Conservation (phyloP, 73 alveolate genomes). For the Breviolum minutum region DNA sequence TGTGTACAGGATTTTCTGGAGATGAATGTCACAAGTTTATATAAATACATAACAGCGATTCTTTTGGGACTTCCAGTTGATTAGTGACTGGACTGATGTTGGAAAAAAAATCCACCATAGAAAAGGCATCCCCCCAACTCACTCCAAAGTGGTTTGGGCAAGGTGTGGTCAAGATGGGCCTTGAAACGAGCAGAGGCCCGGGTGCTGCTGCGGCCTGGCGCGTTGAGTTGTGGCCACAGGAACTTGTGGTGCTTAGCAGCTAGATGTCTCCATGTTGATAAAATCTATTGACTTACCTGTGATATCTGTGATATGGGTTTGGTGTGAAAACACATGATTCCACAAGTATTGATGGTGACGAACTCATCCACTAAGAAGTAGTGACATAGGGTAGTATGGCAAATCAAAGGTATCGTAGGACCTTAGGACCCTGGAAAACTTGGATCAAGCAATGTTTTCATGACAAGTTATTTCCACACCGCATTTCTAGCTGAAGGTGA, state of each 20-base stretch:
- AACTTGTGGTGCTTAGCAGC: neutral
- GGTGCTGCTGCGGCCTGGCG: neutral
- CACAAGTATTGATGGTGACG: neutral
- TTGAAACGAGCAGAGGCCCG: conserved; percentile 24
- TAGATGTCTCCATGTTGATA: neutral
- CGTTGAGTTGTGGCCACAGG: neutral
- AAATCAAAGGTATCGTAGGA: no score
- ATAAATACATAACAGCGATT: neutral
- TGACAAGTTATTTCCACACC: neutral
- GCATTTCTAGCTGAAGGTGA: neutral
- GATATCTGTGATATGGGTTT: neutral
- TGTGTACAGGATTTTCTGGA: no score
- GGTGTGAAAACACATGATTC: neutral
- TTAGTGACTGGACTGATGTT: neutral
- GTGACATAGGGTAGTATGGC: no score
- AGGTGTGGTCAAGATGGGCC: conserved; percentile 52
- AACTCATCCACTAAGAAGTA: neutral
- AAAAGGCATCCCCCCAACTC: no score
- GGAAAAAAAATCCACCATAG: no score
- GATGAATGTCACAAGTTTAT: neutral
- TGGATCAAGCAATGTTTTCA: neutral
- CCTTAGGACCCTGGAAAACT: neutral
- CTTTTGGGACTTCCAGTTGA: neutral
- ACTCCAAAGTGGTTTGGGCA: neutral
- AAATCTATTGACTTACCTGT: neutral